Evolutionary conservation across 139 green algal species (phyloP).

Genomic region (Nannochloris sp.): DNA sequence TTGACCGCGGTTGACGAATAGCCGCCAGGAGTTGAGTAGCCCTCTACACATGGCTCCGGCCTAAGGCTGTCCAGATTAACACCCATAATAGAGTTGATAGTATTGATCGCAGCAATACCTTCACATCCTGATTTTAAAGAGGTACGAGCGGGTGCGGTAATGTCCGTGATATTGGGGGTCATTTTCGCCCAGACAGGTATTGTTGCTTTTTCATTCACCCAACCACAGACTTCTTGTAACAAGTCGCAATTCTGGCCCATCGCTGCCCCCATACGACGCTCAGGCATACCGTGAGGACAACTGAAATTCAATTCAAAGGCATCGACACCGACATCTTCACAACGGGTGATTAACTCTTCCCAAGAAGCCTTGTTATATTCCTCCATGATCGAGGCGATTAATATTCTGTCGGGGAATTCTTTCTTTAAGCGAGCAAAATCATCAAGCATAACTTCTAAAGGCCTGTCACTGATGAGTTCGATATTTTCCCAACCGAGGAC

Average conservation of each 20-base stretch:
- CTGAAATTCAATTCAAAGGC: constrained; percentile 96
- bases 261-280: constrained; percentile 75
- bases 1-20: constrained; percentile 87
- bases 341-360: constrained; percentile 88
- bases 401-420: constrained; percentile 86
- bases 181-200: constrained; percentile 97
- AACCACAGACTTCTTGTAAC: constrained; percentile 75
- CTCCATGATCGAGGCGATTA: constrained; percentile 97
- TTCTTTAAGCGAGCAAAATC: constrained; percentile 85
- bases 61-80: constrained; percentile 90
- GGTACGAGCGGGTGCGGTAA: constrained; percentile 52
- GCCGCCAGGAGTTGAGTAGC: constrained; percentile 64
- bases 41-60: constrained; percentile 46
- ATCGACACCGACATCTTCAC: constrained; percentile 84
- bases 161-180: constrained; percentile 98
- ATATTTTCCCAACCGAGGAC: constrained; percentile 97
- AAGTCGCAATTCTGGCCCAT: constrained; percentile 60
- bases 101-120: constrained; percentile 82
- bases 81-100: constrained; percentile 86
- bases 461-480: constrained; percentile 89
- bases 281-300: constrained; percentile 93
- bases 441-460: constrained; percentile 88
- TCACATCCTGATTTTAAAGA: constrained; percentile 58
- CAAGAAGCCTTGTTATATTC: constrained; percentile 79
- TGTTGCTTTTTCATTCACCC: constrained; percentile 78